Base-by-base conservation (phyloP, 2,329 filamentous ascomycete genomes). In the Fusarium sp. region DNA sequence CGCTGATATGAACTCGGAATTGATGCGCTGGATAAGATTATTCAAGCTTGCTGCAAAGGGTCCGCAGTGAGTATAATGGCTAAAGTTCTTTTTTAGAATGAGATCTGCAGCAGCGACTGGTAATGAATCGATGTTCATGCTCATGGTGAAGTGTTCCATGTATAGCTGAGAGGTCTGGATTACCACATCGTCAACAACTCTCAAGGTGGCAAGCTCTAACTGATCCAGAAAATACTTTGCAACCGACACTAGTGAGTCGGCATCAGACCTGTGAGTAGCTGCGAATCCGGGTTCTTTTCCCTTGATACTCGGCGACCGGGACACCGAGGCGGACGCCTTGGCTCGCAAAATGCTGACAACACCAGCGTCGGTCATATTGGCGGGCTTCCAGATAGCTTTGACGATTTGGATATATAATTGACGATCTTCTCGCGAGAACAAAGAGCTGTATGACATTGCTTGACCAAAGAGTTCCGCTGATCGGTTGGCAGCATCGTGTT, bases 151-250 rank as follows among this genome's bases (percentile, higher is more conserved):
- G 63, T 87, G 84, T 34, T 80, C 80, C 11, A 77, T 77, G 69
- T 78, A 83, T 11, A 87, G 75, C 10, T 78, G 77, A 16, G 83
- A 86, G 9, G 78, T 71, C 37, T 81, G 69, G 18, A 83, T 75
- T 20, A 81, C 79, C 4, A 70, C 57, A 13, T 71, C 65, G 22
- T 71, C 66, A 6, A 54, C 37, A n/a, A 77, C 71, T 37, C 70
- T 74, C 11, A 87, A 67, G 7, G 81, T 79, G 16, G 80, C 79
- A 34, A 79, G 80, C 73, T 88, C 86, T 30, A 88, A 75, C 54
- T 86, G 83, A 74, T 88, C 86, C 22, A 88, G 76, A 61, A 87
- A 87, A 58, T 83, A 81, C 52, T 81, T 80, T 11, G 82, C 82
- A 44, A 82, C 78, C 40, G 75, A 74, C 2, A 82, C 70, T 10